Evolutionary conservation across 2,329 filamentous ascomycete species (phyloP).

Genomic region (Trichophyton simii): DNA sequence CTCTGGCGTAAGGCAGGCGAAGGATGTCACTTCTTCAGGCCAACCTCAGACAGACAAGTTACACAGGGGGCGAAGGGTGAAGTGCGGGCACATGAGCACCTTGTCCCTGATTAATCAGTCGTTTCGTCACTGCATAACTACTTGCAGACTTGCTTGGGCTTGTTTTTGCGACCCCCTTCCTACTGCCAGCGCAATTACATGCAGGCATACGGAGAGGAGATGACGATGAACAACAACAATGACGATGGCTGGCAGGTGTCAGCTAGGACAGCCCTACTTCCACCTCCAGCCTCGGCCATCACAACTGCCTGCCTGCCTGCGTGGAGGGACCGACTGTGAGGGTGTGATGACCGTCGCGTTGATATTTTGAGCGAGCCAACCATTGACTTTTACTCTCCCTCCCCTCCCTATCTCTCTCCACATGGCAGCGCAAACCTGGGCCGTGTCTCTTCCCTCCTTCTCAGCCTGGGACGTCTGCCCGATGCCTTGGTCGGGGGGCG

Average conservation of each 20-base stretch:
- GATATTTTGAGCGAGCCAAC: neutral
- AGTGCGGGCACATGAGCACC: neutral
- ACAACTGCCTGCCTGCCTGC: neutral
- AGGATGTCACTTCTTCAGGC: neutral
- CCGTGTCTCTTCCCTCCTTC: neutral
- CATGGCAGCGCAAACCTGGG: neutral
- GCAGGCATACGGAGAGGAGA: neutral
- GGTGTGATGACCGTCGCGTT: neutral
- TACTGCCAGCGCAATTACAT: neutral
- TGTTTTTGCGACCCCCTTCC: too few relatives aligned
- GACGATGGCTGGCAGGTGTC: neutral
- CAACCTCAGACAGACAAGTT: constrained; percentile 2
- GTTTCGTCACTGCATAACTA: neutral
- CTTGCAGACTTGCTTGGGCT: neutral
- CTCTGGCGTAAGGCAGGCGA: neutral
- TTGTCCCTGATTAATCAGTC: neutral
- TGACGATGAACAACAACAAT: too few relatives aligned
- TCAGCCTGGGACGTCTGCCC: neutral
- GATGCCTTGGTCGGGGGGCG: neutral
- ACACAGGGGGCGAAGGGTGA: constrained; percentile 1
- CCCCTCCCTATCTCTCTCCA: neutral
- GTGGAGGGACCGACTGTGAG: neutral
- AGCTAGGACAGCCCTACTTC: neutral
- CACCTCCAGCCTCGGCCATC: neutral
- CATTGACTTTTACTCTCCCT: neutral